phyloP scores from a whole-genome alignment of 257 asterid species.

The Solanum infundibuliforme region DNA sequence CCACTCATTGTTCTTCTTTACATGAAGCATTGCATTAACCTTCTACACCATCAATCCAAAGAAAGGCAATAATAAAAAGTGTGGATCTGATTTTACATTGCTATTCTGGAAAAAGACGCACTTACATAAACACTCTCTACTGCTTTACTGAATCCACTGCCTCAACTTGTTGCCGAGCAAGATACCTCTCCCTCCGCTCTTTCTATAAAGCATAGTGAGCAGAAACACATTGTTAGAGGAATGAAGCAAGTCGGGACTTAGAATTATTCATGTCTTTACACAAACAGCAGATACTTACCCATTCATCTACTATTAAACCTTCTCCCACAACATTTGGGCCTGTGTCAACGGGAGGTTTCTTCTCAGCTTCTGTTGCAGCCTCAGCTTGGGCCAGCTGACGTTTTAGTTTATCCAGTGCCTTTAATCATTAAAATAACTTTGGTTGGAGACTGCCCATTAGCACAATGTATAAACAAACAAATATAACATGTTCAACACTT shows the following conservation, averaged over 20 bases:
- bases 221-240: background rate
- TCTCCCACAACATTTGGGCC: slow-evolving; percentile 9
- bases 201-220: slow-evolving; percentile 1
- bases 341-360: slow-evolving; percentile 4
- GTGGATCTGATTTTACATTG: background rate
- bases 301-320: slow-evolving; percentile 10
- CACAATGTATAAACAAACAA: background rate
- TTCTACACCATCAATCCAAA: background rate
- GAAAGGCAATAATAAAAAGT: background rate
- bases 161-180: slow-evolving; percentile 10
- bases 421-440: background rate
- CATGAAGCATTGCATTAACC: background rate
- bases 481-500: background rate
- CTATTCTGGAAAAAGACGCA: background rate
- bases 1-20: background rate
- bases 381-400: slow-evolving; percentile 15
- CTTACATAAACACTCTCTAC: background rate
- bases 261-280: background rate
- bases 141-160: slow-evolving; percentile 6
- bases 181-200: slow-evolving; percentile 12
- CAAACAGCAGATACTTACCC: slow-evolving; percentile 5
- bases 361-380: slow-evolving; percentile 9
- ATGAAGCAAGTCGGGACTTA: background rate
- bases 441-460: background rate
- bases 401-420: slow-evolving; percentile 14